Evolutionary conservation across 1,284 basidiomycete genomes (phyloP).

Genomic region (Acaromyces ingoldii): DNA sequence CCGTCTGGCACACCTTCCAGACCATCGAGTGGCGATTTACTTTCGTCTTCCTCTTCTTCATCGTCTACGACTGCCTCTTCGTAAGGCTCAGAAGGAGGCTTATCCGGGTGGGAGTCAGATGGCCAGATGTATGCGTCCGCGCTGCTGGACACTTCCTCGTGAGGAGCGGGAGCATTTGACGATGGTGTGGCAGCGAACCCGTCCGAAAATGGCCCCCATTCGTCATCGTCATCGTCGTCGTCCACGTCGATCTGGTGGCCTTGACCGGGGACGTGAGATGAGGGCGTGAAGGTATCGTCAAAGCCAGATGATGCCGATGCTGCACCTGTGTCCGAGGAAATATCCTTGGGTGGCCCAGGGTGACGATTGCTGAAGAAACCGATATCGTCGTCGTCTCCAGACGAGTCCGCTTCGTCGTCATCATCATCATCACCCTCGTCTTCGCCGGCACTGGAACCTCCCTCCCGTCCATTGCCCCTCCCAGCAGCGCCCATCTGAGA

Average conservation of each 20-base stretch:
- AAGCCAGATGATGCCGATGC: no score
- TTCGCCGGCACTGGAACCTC: no score
- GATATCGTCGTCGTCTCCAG: no score
- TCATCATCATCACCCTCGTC: constrained; percentile 40
- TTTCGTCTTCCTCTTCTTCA: constrained; percentile 20
- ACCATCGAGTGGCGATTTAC: constrained; percentile 19
- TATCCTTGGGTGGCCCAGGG: no score
- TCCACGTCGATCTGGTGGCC: not conserved
- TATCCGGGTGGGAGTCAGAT: constrained; percentile 35
- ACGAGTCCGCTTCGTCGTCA: constrained; percentile 39
- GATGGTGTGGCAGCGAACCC: constrained; percentile 9
- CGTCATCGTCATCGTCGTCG: constrained; percentile 38
- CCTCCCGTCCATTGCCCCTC: no score
- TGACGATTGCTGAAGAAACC: no score
- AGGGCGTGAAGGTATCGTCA: constrained; percentile 16
- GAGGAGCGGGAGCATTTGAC: constrained; percentile 12
- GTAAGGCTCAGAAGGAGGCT: constrained; percentile 1
- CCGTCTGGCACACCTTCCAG: constrained; percentile 6
- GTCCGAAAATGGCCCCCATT: constrained; percentile 50
- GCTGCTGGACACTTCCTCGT: not conserved
- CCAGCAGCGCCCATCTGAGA: constrained; percentile 43
- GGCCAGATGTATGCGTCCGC: constrained; percentile 32
- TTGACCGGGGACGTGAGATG: not conserved
- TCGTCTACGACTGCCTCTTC: constrained; percentile 35
- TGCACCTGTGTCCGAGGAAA: no score